Evolutionary conservation across 2,329 filamentous ascomycete genomes (phyloP).

Genomic region (Pseudonectria buxi): DNA sequence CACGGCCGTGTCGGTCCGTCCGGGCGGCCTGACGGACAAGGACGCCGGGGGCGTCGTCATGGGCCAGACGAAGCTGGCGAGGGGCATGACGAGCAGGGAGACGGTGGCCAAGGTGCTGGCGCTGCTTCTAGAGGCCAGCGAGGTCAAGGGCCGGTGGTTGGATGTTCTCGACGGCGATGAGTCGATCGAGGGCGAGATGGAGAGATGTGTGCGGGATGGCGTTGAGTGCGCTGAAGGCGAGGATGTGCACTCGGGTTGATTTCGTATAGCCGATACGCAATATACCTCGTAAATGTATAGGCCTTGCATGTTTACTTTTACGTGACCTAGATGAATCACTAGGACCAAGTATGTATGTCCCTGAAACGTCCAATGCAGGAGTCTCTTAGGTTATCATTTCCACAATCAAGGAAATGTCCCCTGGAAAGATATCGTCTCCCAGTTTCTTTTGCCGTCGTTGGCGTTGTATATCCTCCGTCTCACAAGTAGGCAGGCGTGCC

Average conservation of each 20-base stretch:
- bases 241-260: conserved; percentile 10
- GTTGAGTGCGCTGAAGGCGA: conserved; percentile 20
- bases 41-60: conserved; percentile 36
- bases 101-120: conserved; percentile 50
- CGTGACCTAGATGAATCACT: too few relatives aligned
- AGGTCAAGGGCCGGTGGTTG: conserved; percentile 38
- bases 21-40: conserved; percentile 40
- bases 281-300: too few relatives aligned
- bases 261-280: neutral
- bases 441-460: too few relatives aligned
- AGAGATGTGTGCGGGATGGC: conserved; percentile 15
- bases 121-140: conserved; percentile 36
- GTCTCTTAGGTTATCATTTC: too few relatives aligned
- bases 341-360: too few relatives aligned
- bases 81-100: conserved; percentile 41
- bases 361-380: too few relatives aligned
- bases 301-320: too few relatives aligned
- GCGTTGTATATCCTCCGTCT: too few relatives aligned
- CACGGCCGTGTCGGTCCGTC: conserved; percentile 42
- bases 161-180: conserved; percentile 46
- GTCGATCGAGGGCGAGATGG: conserved; percentile 19
- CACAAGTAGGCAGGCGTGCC: too few relatives aligned
- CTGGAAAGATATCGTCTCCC: too few relatives aligned
- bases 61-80: conserved; percentile 30
- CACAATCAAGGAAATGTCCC: too few relatives aligned